Conservation (phyloP, 2,329 filamentous ascomycete species). For the Epichloe bromicola region DNA sequence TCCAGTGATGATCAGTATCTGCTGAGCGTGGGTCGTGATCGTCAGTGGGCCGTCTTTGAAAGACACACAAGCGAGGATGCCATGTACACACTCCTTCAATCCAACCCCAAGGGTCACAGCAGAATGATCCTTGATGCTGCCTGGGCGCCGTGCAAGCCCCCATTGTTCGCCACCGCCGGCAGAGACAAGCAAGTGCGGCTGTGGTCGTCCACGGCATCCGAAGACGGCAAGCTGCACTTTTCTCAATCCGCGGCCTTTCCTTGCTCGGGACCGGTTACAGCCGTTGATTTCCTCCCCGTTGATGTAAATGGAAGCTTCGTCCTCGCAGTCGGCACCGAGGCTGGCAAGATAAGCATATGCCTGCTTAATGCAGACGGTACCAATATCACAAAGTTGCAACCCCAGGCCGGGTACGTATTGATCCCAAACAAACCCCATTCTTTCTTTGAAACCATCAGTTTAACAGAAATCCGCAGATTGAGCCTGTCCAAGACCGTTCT, state of each 20-base stretch:
- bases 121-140: constrained; percentile 85
- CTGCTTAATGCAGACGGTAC: constrained; percentile 26
- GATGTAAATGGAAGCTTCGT: constrained; percentile 20
- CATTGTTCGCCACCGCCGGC: constrained; percentile 72
- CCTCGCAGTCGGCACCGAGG: constrained; percentile 46
- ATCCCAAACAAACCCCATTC: neutral
- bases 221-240: constrained; percentile 28
- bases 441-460: neutral
- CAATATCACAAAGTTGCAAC: constrained; percentile 21
- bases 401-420: constrained; percentile 27
- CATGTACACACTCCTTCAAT: constrained; percentile 44
- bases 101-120: constrained; percentile 74
- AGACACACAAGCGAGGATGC: constrained; percentile 25
- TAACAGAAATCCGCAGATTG: constrained; percentile 13
- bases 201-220: constrained; percentile 35
- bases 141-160: constrained; percentile 53
- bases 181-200: constrained; percentile 75
- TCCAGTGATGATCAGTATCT: constrained; percentile 60
- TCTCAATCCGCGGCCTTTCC: constrained; percentile 39
- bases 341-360: constrained; percentile 33
- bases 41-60: constrained; percentile 79
- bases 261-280: constrained; percentile 50
- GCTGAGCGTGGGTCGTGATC: constrained; percentile 79
- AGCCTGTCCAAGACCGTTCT: constrained; percentile 49
- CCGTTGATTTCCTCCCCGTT: constrained; percentile 49